These are phyloP conservation scores for Mariannaea elegans DNA, from an alignment of 2,329 filamentous ascomycete genomes.

Conservation along the genomic window DNA sequence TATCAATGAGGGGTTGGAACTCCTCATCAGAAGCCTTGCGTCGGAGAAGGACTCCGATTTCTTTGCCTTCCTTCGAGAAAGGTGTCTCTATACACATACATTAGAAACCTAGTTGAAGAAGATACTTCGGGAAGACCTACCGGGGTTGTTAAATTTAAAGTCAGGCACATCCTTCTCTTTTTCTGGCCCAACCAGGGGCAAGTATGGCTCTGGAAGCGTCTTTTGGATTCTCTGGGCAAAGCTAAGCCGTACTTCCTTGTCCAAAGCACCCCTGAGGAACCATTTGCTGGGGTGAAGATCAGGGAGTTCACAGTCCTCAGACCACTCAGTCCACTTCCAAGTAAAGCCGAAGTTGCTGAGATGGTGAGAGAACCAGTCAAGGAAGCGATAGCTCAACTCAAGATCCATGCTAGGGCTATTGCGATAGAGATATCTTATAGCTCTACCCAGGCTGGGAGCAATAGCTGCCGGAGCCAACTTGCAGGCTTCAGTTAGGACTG, in stretches of 20 bases:
- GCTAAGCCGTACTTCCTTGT: slow-evolving; percentile 96
- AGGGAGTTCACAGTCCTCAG: slow-evolving; percentile 82
- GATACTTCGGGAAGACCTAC: slow-evolving; percentile 57
- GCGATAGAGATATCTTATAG: slow-evolving; percentile 90
- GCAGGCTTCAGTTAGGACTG: slow-evolving; percentile 92
- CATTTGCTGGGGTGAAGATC: slow-evolving; percentile 88
- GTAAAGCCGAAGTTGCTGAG: slow-evolving; percentile 99
- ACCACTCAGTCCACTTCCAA: slow-evolving; percentile 99
- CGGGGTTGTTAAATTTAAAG: slow-evolving; percentile 85
- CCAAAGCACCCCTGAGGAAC: slow-evolving; percentile 88
- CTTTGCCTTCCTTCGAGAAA: slow-evolving; percentile 84
- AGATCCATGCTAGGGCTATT: slow-evolving; percentile 85
- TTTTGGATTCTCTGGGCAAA: slow-evolving; percentile 97
- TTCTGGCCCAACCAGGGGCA: slow-evolving; percentile 80
- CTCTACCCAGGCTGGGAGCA: slow-evolving; percentile 89
- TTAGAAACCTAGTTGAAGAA: background rate
- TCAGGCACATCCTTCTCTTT: slow-evolving; percentile 97
- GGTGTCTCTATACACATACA: slow-evolving; percentile 69
- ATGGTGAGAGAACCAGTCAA: slow-evolving; percentile 98
- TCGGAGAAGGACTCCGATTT: slow-evolving; percentile 80
- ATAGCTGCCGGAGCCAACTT: slow-evolving; percentile 97
- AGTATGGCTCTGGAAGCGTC: slow-evolving; percentile 86
- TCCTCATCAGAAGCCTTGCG: slow-evolving; percentile 88
- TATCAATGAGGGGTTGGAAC: slow-evolving; percentile 81
- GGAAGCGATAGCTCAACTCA: slow-evolving; percentile 85